Conservation (phyloP, 1,139 yeast species). For the Yarrowia galli region DNA sequence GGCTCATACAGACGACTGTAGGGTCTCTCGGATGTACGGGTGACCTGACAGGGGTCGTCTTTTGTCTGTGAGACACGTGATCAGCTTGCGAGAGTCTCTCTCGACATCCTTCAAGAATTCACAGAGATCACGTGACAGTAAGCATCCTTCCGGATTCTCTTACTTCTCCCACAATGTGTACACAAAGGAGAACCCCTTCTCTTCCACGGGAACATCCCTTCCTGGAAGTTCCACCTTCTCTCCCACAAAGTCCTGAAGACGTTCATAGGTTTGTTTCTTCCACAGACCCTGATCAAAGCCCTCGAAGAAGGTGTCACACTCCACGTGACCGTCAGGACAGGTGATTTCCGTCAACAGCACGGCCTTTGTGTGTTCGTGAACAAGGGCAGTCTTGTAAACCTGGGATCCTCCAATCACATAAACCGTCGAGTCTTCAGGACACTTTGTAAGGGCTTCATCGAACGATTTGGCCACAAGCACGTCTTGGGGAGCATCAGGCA, state of each 20-base stretch:
- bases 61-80: too few species aligned
- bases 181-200: constrained; percentile 59
- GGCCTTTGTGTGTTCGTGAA: constrained; percentile 58
- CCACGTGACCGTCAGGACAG: constrained; percentile 47
- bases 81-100: too few species aligned
- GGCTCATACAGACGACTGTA: too few species aligned
- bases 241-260: constrained; percentile 56
- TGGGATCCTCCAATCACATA: constrained; percentile 96
- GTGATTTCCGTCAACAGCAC: constrained; percentile 77
- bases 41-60: too few species aligned
- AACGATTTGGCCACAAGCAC: constrained; percentile 59
- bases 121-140: too few species aligned
- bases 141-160: too few species aligned
- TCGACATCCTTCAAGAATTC: too few species aligned
- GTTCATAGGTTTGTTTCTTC: constrained; percentile 49
- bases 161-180: constrained; percentile 60
- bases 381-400: constrained; percentile 67
- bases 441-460: constrained; percentile 54
- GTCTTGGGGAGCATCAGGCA: constrained; percentile 45
- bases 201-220: constrained; percentile 53
- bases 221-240: constrained; percentile 50
- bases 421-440: constrained; percentile 50
- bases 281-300: constrained; percentile 48
- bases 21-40: too few species aligned
- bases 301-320: constrained; percentile 70